Conservation (phyloP, 1,139 yeast species). For the Saccharomyces pastorianus region DNA sequence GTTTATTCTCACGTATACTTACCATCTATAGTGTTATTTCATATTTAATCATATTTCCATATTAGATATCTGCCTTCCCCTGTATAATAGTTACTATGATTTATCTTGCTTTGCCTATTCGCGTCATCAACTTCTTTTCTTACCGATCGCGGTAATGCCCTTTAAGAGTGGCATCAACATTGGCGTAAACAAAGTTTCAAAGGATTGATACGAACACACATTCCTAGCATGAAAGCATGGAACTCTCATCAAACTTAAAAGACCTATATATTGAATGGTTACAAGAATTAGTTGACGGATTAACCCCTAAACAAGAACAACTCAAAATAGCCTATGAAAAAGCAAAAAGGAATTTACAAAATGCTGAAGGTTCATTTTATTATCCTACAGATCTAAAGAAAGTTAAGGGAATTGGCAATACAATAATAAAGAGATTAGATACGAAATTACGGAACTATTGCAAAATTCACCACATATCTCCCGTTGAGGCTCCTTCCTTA, state of each 20-base stretch:
- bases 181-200: background rate
- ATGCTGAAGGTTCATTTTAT: constrained; percentile 13
- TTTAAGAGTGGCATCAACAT: background rate
- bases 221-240: background rate
- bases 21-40: background rate
- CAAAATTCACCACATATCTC: constrained; percentile 11
- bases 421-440: constrained; percentile 23
- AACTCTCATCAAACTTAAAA: constrained; percentile 21
- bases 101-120: background rate
- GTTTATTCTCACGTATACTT: constrained; percentile 2
- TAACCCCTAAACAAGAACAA: constrained; percentile 26
- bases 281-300: constrained; percentile 19
- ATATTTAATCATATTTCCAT: constrained; percentile 1
- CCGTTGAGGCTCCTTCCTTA: background rate
- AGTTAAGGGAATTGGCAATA: constrained; percentile 30
- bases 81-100: background rate
- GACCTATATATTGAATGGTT: constrained; percentile 23
- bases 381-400: constrained; percentile 25
- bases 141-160: background rate
- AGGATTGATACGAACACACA: background rate
- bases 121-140: background rate
- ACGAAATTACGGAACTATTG: constrained; percentile 19
- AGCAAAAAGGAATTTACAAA: constrained; percentile 23
- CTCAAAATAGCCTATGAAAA: constrained; percentile 22
- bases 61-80: background rate